Base-by-base conservation (phyloP, 2,329 filamentous ascomycete genomes). In the Venturiaceae sp. region DNA sequence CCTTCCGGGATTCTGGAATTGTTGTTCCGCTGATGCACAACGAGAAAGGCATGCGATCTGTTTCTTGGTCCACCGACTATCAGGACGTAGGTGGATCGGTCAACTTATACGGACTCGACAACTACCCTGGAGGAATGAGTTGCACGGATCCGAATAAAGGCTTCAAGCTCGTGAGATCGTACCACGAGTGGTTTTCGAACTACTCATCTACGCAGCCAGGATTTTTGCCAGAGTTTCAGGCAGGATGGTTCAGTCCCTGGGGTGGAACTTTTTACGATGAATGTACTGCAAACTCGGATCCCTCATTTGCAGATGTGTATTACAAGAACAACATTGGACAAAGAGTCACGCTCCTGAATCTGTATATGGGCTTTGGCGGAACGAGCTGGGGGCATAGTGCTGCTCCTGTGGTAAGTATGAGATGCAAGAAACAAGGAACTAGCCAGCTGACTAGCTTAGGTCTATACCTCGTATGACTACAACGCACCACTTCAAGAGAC, bases 301-400 rank as follows among this genome's bases (percentile, higher is more conserved):
- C 81, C 0, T 74, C 79, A 65, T 86, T 83, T 62, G 82, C 80
- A 1, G 85, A 85, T 60, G 66, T 86, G 5, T 86, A 83, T 69
- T 86, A 86, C 66, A 75, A 82, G 14, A 80, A 85, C 65, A 77
- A 84, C 57, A 79, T 86, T 33, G 81, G 76, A 26, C 80, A 86
- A 63, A 74, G 80, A 1, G 77, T 84, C 4, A 83, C 81, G 0
- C 81, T 81, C 0, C 76, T 85, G 59, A 83, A 77, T 32, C 67
- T 86, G 2, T 86, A 86, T 66, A 86, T 86, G 82, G 70, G 83
- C 55, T 86, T 79, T 32, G 80, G 80, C n/a, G 80, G 79, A 1
- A 82, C 80, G 0, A 81, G 79, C 61, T 82, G 79, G 80, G 80
- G 77, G 7, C 76, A 81, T 56, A 74, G 71, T 64, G 64, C 67